Evolutionary conservation across 1,284 basidiomycete species (phyloP), one percentile per base, ranked within the genome.

Genomic region (Cutaneotrichosporon cutaneum): DNA sequence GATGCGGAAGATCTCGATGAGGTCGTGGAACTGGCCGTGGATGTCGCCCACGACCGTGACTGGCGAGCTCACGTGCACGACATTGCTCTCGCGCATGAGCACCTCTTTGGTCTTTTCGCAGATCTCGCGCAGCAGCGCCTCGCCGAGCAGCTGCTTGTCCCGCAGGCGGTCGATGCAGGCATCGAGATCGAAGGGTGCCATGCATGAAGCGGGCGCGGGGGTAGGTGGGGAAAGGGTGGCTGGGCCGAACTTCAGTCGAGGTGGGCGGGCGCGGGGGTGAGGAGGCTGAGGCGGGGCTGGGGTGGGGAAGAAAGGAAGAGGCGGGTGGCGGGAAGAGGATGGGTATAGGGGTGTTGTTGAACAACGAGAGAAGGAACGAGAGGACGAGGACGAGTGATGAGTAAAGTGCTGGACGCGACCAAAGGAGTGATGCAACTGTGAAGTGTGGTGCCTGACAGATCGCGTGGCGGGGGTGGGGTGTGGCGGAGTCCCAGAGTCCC

Each of bases 1-100:
- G 85, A 99, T 99, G 55, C 94, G 86, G 74, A 99, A 99, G 77
- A 99, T 98, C 81, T 99, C 95, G 76, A 99, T 90, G 70, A 99
- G 85, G 83, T 99, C 96, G 83, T 99, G 96, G 81, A 99, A 99
- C 85, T 99, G 95, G 18, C 76, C 95, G 80, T 99, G 95, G 59
- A 99, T 99, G 78, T 99, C 96, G 59, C 96, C 96, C 32, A 99
- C 95, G 32, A 99, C 96, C 1, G 96, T 99, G 50, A 99, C 94
- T n/a, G 96, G 96, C 1, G 94, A 90, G 65, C 88, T 89, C 70
- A 99, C 91, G 75, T 99, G 96, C 14, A 99, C 94, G 62, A 99
- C 96, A 75, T 99, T 99, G 67, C 90, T 93, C 82, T 99, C 96
- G 68, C 92, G 84, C 96, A 99, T 99, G 63, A 99, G 86, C 1